Base-by-base conservation (phyloP, 176 grass and related monocot genomes). In the Eremochloa ophiuroides region DNA sequence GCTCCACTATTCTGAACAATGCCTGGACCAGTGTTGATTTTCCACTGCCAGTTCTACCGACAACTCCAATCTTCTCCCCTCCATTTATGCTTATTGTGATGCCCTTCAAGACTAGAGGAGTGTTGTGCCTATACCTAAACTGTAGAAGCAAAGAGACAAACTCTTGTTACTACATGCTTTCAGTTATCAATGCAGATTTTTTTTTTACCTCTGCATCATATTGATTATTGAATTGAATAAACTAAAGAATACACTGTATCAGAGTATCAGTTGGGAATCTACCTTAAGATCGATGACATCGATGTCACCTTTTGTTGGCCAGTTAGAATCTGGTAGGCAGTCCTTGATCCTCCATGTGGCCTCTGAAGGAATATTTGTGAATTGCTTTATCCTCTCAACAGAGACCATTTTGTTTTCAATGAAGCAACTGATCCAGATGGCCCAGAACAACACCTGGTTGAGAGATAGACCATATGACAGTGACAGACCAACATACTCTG, bases 11-110 rank as follows among this genome's bases (percentile, higher is more conserved):
- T 82, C 96, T 93, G 78, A 99, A 99, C 75, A 99, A 86, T 78
- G 87, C 96, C 73, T 99, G 96, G 80, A 99, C 95, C 51, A 99
- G 69, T 65, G 96, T 99, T 17, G 96, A 99, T 86, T 99, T 99
- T 40, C 96, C 96, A 47, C 96, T 99, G 15, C 96, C 96, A 20
- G 96, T 99, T 75, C 96, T 80, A 8, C 96, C 96, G 13, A 99
- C 96, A 28, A 99, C 73, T 25, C 96, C 93, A 82, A 99, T 93
- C 81, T 99, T 99, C 73, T 95, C 89, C 50, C 96, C 96, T 76
- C 87, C 91, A 0, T 27, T 72, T 73, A 99, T 91, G 72, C 88
- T 90, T 65, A 99, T 27, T 3, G 93, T 89, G 75, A 99, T 93
- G 34, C 96, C 96, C 78, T 99, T 95, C n/a, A 99, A 74, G 29